Evolutionary conservation across 108 stramenopile genomes (phyloP).

Genomic region (Nannochloropsis salina): DNA sequence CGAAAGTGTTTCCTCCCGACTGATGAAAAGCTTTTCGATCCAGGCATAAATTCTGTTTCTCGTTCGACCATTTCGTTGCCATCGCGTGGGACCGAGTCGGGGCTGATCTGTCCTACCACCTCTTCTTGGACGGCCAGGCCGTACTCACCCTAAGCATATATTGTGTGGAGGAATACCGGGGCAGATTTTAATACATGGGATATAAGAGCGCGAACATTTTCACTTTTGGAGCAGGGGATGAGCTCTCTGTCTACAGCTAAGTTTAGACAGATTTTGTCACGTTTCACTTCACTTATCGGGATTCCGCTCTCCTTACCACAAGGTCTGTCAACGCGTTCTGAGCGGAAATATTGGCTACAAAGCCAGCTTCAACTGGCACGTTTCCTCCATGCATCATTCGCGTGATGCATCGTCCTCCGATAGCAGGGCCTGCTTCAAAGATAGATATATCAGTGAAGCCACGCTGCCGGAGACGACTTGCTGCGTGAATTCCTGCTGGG

Average conservation of each 20-base stretch:
- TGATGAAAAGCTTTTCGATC: no score
- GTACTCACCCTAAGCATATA: background rate
- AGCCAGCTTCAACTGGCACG: background rate
- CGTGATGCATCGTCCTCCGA: background rate
- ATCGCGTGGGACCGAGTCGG: no score
- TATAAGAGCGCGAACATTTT: no score
- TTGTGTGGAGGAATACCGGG: background rate
- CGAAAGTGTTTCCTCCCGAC: no score
- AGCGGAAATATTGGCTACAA: background rate
- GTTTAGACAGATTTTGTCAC: background rate
- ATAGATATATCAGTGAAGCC: constrained; percentile 1
- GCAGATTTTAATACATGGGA: background rate
- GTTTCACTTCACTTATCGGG: background rate
- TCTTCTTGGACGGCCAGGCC: background rate
- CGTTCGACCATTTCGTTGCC: no score
- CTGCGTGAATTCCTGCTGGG: background rate
- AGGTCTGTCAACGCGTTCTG: background rate
- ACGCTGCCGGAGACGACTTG: background rate
- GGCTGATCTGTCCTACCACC: background rate
- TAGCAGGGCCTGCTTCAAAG: background rate
- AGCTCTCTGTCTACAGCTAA: no score
- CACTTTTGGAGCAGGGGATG: no score
- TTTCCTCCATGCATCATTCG: background rate
- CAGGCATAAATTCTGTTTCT: no score
- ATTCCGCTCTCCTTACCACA: background rate